Conservation (phyloP, 2,329 filamentous ascomycete species). For the Chalaropsis thielavioides region DNA sequence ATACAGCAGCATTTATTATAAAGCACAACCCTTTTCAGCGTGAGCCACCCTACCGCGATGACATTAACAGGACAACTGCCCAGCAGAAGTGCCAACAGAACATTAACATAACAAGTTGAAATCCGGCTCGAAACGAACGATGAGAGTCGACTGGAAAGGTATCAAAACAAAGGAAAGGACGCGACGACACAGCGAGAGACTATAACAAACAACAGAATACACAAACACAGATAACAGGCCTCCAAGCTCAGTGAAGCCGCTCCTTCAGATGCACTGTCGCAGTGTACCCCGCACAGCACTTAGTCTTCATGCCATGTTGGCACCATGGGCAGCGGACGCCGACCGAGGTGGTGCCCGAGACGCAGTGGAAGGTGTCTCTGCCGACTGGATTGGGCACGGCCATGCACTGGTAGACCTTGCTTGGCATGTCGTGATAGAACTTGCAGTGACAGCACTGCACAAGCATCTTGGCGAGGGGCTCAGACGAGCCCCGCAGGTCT, state of each 20-base stretch:
- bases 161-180: background rate
- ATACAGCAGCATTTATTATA: background rate
- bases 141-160: background rate
- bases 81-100: background rate
- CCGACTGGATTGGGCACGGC: slow-evolving; percentile 42
- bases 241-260: slow-evolving; percentile 34
- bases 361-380: slow-evolving; percentile 36
- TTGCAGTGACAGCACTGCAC: slow-evolving; percentile 51
- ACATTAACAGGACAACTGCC: background rate
- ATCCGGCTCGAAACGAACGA: background rate
- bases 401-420: slow-evolving; percentile 50
- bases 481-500: slow-evolving; percentile 17
- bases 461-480: slow-evolving; percentile 46
- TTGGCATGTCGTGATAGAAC: slow-evolving; percentile 52
- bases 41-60: background rate
- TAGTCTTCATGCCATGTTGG: slow-evolving; percentile 52
- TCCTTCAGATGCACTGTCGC: slow-evolving; percentile 53
- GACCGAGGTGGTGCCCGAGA: slow-evolving; percentile 43
- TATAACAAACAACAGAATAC: background rate
- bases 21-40: background rate
- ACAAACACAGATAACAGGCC: background rate
- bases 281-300: slow-evolving; percentile 54
- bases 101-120: background rate
- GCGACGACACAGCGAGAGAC: background rate
- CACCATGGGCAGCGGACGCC: slow-evolving; percentile 60